Evolutionary conservation across 2,329 filamentous ascomycete genomes (phyloP).

Genomic region (Botrytis porri): DNA sequence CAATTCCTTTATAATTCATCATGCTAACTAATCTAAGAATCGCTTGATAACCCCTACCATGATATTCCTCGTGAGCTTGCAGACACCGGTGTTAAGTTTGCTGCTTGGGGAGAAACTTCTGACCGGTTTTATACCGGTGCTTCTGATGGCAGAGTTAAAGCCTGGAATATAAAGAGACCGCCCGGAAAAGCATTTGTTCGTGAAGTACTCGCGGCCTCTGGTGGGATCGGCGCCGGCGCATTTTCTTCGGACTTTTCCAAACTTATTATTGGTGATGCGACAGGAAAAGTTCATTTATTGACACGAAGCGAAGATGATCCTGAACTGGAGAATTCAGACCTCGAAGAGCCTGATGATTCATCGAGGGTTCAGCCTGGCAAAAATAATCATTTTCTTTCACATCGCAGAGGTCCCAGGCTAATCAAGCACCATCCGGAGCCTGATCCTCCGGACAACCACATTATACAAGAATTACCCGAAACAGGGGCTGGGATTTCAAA

Average conservation of each 20-base stretch:
- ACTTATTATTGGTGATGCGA: slow-evolving; percentile 59
- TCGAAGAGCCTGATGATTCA: not conserved
- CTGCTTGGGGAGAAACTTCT: slow-evolving; percentile 55
- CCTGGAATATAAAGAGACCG: slow-evolving; percentile 56
- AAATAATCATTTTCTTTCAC: not conserved
- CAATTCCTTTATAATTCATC: not conserved
- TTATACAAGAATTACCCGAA: slow-evolving; percentile 22
- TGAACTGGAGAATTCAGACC: slow-evolving; percentile 28
- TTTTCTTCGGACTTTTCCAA: slow-evolving; percentile 57
- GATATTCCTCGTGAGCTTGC: slow-evolving; percentile 46
- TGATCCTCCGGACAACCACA: slow-evolving; percentile 41
- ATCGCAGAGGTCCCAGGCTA: slow-evolving; percentile 41
- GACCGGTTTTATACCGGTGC: slow-evolving; percentile 62
- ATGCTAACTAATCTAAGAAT: slow-evolving; percentile 28
- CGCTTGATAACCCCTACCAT: slow-evolving; percentile 34
- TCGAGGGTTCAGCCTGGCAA: not conserved
- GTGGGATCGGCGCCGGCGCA: slow-evolving; percentile 55
- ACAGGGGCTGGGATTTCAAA: slow-evolving; percentile 35
- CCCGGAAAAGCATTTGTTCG: slow-evolving; percentile 47
- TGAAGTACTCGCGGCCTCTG: slow-evolving; percentile 52
- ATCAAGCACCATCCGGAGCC: slow-evolving; percentile 51
- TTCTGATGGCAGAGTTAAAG: slow-evolving; percentile 60
- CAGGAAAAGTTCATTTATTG: slow-evolving; percentile 56
- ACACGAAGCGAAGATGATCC: slow-evolving; percentile 44
- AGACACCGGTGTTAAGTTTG: slow-evolving; percentile 63